Percentiles rank a stretch among this genome's conserved stretches.
Conservation (phyloP, 192 early-diverging fungal species). For the Backusella tuberculispora region DNA sequence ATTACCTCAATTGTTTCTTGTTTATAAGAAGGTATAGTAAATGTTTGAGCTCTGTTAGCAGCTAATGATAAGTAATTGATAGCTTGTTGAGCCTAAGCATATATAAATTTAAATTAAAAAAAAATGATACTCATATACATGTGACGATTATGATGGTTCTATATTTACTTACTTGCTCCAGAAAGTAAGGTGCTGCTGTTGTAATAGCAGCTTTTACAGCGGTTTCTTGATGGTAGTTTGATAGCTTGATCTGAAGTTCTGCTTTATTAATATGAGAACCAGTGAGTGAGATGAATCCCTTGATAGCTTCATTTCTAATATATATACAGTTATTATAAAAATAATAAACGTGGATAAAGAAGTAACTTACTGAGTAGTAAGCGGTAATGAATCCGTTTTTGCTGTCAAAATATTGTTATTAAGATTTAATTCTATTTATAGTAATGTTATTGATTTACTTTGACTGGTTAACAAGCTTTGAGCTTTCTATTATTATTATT, state of each 20-base stretch:
- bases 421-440: neutral
- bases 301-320: slow-evolving; percentile 38
- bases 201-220: slow-evolving; percentile 28
- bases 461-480: slow-evolving; percentile 16
- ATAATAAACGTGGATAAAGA: neutral
- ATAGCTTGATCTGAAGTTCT: slow-evolving; percentile 38
- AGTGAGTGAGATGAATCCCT: slow-evolving; percentile 34
- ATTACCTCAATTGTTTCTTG: slow-evolving; percentile 26
- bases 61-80: slow-evolving; percentile 38
- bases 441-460: slow-evolving; percentile 1
- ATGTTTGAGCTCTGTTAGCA: slow-evolving; percentile 14
- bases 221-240: slow-evolving; percentile 28
- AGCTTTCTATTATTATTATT: neutral
- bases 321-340: neutral
- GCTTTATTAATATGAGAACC: slow-evolving; percentile 35
- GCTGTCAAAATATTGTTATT: neutral
- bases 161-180: slow-evolving; percentile 31
- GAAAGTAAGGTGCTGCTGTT: slow-evolving; percentile 32
- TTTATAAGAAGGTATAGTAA: slow-evolving; percentile 13
- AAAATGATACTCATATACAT: no score
- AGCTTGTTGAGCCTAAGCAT: slow-evolving; percentile 31
- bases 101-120: no score
- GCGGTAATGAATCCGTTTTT: slow-evolving; percentile 36
- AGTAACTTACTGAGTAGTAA: slow-evolving; percentile 31
- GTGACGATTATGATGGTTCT: no score